phyloP scores from a whole-genome alignment of 306 rosid species.

The Vicia villosa region DNA sequence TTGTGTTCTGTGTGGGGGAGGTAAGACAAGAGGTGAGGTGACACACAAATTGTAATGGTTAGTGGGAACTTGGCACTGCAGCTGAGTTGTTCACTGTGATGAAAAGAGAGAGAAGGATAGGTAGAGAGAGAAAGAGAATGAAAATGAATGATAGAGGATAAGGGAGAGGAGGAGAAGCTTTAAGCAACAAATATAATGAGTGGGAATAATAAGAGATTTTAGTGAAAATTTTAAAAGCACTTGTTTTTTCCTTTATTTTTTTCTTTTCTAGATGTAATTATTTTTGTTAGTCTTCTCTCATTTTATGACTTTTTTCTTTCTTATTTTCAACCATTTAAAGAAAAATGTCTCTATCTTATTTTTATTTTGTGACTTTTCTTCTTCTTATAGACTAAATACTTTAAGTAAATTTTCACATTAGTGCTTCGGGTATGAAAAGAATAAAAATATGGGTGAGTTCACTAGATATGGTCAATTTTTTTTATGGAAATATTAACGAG shows the following conservation, averaged over 20 bases:
- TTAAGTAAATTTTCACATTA: no score
- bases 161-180: slow-evolving; percentile 70
- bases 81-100: slow-evolving; percentile 51
- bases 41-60: slow-evolving; percentile 46
- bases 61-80: slow-evolving; percentile 61
- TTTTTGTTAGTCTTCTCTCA: slow-evolving; percentile 25
- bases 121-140: slow-evolving; percentile 40
- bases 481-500: no score
- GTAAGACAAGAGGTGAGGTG: slow-evolving; percentile 54
- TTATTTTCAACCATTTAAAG: slow-evolving; percentile 29
- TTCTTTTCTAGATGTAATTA: slow-evolving; percentile 20
- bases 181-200: slow-evolving; percentile 94
- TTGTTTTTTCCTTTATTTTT: slow-evolving; percentile 13
- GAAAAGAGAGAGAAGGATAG: slow-evolving; percentile 32
- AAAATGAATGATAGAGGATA: slow-evolving; percentile 48
- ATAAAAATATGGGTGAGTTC: no score
- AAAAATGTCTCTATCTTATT: neutral
- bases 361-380: no score
- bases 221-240: slow-evolving; percentile 28
- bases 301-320: slow-evolving; percentile 30
- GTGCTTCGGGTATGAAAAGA: no score
- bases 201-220: slow-evolving; percentile 56
- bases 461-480: no score
- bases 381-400: no score
- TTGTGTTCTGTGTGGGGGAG: slow-evolving; percentile 37